Base-by-base conservation (phyloP, 345 rosid genomes). In the Psidium friedrichsthalianum region DNA sequence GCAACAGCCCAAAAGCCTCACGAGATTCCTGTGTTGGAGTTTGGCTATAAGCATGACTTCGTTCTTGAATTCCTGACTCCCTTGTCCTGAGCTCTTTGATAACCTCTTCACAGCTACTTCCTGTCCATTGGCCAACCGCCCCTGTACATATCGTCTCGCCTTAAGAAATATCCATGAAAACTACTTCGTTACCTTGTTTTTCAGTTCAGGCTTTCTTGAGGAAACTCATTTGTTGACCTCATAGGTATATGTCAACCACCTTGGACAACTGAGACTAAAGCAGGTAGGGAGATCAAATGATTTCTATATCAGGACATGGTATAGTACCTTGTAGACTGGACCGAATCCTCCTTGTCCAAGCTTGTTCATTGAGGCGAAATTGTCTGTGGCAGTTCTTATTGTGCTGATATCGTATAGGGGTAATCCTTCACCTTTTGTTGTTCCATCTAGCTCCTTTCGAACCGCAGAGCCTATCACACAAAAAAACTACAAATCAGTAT, bases 91-190 rank as follows among this genome's bases (percentile, higher is more conserved):
- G 32, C 42, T 6, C 86, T 85, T 42, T 20, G 85, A 85, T 25
- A 87, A 59, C 24, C 87, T 82, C 83, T 87, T 85, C n/a, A 87
- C 87, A 25, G 87, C 89, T 58, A 87, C 64, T 20, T 85, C 85
- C 20, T n/a, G 14, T 78, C 87, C 89, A 40, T 56, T 53, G 9
- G 54, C 32, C 59, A 85, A 53, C 24, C 11, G 29, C 6, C 87
- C 89, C 87, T 87, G 56, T 9, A 80, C 11, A 59, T 20, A 32
- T 42, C 14, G 4, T n/a, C 3, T 12, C 4, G 8, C 69, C 36
- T 59, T 59, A 11, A 59, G 20, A 13, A 36, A 59, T 58, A 58
- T 59, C 20, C 36, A 59, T 6, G 36, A n/a, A 58, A 59, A 27
- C 36, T 58, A 12, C 18, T 58, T 13, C 13, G 36, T 58, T 58